Evolutionary conservation across 2,329 filamentous ascomycete genomes (phyloP), one percentile per base, ranked within the genome.

Genomic region (Metarhizium brunneum): DNA sequence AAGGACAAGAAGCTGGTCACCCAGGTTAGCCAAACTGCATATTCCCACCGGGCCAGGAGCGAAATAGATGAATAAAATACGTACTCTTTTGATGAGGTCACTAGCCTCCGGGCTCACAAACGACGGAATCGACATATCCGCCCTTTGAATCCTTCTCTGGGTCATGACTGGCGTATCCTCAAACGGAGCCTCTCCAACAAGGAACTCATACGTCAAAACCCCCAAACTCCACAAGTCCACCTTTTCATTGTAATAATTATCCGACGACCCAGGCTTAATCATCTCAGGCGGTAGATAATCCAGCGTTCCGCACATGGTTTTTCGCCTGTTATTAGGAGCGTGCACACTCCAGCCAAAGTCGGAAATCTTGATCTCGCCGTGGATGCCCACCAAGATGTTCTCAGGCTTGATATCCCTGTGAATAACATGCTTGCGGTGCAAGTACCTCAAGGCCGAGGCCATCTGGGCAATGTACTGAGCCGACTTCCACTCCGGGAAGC

Each of bases 321-420:
- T 87, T 59, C 94, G 82, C 63, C 94, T 80, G 74, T 92, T 95
- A 72, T 95, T 96, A 32, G 94, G 94, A 5, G 94, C 94, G 71
- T 99, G 94, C 4, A 97, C 94, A 69, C 89, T 95, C 94, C 94
- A 99, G 52, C 94, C 92, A 67, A 97, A 99, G 71, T 99, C 94
- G 4, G 90, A 95, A 66, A 99, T 92, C 73, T 99, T 99, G 75
- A 99, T 92, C 77, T 99, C 94, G 62, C 92, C 94, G 68, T 97
- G 92, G 58, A 97, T 91, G 14, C 92, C 92, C 16, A 71, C 62
- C 6, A 71, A 60, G 20, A 71, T 68, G 43, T 71, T 70, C 57
- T 68, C 66, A 3, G 68, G 67, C 64, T 70, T 69, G 53, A 68
- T 68, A 43, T 65, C 64, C n/a, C 67, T 63, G 52, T 69, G 68